These are phyloP conservation scores for Rhizopus delemar DNA, from an alignment of 371 early-diverging fungal species.

Conservation along the genomic window DNA sequence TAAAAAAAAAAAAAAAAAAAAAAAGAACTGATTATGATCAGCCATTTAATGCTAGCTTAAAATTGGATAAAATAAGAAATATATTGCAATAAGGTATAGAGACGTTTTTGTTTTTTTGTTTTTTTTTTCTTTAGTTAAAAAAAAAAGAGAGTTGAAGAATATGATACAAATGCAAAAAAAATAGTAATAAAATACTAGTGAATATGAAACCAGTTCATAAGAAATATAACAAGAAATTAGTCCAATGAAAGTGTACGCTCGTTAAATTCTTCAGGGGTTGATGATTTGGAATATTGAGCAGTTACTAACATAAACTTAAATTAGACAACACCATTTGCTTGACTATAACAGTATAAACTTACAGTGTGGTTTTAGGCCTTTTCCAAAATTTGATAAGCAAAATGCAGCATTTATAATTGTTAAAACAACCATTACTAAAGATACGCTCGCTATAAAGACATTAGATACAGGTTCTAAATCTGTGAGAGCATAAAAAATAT, in stretches of 20 bases:
- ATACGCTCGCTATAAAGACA: slow-evolving; percentile 56
- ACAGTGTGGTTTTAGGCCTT: slow-evolving; percentile 70
- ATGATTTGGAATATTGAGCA: neutral
- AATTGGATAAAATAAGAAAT: no score
- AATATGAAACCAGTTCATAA: slow-evolving; percentile 5
- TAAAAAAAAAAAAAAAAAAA: no score
- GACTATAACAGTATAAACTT: slow-evolving; percentile 17
- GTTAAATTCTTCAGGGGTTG: neutral
- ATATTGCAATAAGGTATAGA: no score
- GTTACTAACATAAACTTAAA: slow-evolving; percentile 1
- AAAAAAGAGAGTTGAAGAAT: neutral
- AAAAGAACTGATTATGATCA: no score
- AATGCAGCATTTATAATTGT: slow-evolving; percentile 71
- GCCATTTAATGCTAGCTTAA: no score
- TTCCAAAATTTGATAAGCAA: slow-evolving; percentile 81
- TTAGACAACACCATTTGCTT: neutral
- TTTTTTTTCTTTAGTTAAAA: neutral
- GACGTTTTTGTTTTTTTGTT: no score
- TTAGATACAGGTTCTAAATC: neutral
- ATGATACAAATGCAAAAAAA: slow-evolving; percentile 1
- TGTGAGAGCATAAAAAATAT: neutral
- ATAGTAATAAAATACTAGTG: neutral
- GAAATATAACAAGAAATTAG: neutral
- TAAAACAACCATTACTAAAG: slow-evolving; percentile 64
- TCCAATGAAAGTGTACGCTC: slow-evolving; percentile 4